A percentile compares a stretch with the other conserved stretches of the same genome.
These are phyloP conservation scores for Chalaropsis ovoidea DNA, from an alignment of 2,329 filamentous ascomycete species.

Conservation along the genomic window DNA sequence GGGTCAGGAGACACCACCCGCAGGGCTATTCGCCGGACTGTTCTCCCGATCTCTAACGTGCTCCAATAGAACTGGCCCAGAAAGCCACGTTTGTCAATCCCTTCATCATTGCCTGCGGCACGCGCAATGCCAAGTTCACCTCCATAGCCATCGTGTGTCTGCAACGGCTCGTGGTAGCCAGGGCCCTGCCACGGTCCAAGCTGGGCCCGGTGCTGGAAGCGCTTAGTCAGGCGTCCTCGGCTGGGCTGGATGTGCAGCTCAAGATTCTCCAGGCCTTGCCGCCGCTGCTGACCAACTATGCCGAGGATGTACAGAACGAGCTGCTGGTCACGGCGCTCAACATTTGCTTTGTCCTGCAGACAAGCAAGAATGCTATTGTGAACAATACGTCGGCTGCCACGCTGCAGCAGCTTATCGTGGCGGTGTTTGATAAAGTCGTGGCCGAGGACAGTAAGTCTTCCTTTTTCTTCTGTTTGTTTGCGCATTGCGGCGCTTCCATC, in stretches of 20 bases:
- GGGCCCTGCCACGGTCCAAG: slow-evolving; percentile 66
- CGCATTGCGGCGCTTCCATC: neutral
- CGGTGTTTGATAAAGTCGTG: slow-evolving; percentile 84
- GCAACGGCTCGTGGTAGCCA: slow-evolving; percentile 74
- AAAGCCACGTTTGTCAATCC: slow-evolving; percentile 79
- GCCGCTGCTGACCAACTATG: slow-evolving; percentile 82
- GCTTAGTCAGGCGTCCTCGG: slow-evolving; percentile 71
- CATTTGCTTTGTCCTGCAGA: slow-evolving; percentile 83
- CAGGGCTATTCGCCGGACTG: neutral
- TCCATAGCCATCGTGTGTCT: slow-evolving; percentile 79
- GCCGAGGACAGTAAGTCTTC: slow-evolving; percentile 60
- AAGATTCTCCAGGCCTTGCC: slow-evolving; percentile 91
- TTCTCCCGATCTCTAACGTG: neutral
- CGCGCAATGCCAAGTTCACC: slow-evolving; percentile 82
- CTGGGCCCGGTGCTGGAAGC: slow-evolving; percentile 81
- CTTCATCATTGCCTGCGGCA: slow-evolving; percentile 85
- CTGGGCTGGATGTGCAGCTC: slow-evolving; percentile 78
- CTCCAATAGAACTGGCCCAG: slow-evolving; percentile 62
- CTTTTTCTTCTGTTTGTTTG: neutral
- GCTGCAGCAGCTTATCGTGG: slow-evolving; percentile 82
- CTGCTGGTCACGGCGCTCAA: slow-evolving; percentile 73
- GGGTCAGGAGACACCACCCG: neutral
- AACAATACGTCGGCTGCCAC: slow-evolving; percentile 96
- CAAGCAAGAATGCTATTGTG: slow-evolving; percentile 84
- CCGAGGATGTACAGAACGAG: slow-evolving; percentile 67